Base-by-base conservation (phyloP, 306 rosid genomes). In the Citrullus amarus region DNA sequence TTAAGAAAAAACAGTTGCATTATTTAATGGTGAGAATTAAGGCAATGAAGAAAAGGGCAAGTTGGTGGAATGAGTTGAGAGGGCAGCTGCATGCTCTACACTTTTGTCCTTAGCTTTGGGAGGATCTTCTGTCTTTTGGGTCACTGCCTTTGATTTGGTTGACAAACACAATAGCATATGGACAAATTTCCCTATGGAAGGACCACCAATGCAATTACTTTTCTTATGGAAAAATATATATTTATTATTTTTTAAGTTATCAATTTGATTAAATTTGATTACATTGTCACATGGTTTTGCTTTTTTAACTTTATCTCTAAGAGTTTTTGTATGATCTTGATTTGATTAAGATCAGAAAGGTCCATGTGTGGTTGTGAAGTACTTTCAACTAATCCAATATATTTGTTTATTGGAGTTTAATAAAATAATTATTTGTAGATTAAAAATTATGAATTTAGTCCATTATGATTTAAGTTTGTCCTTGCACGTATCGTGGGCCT, bases 71-170 rank as follows among this genome's bases (percentile, higher is more conserved):
- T 63, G 1, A 62, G 68, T 62, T 63, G 46, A 32, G 9, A 16
- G 89, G 87, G 90, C 86, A 82, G 85, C 80, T 84, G 0, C 28
- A 25, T 25, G 86, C 85, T 84, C 84, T 51, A 39, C n/a, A 67
- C 50, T 86, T 53, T 90, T 92, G 97, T 92, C 92, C 87, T 82
- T 86, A 81, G 87, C 91, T 85, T 88, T 92, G 96, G 87, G 85
- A 83, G 83, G 87, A 86, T 90, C 88, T 82, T 85, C 79, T 92
- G 88, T 87, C 89, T 79, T 80, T 67, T 67, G 38, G 73, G 73
- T 39, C 16, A 38, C 51, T 67, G 73, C 30, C 54, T 68, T 59
- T 43, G 9, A 68, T 83, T 81, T 84, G 85, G 85, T 88, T 87
- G 86, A 87, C 87, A 87, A 88, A 88, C 85, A 80, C 30, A 82